Base-by-base conservation (phyloP, 306 rosid species). In the Fragaria iinumae region DNA sequence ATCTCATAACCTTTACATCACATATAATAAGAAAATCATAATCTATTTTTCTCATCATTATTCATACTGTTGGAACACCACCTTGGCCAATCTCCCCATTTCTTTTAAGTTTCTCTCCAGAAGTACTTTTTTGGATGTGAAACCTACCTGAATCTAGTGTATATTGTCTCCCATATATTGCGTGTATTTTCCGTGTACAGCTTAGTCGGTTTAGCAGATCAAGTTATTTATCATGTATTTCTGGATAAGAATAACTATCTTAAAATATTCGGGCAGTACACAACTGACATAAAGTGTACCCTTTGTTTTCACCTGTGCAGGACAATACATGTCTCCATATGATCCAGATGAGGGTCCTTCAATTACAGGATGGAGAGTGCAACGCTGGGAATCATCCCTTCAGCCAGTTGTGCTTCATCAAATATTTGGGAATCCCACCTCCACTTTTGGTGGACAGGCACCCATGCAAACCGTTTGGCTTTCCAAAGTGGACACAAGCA, bases 311-410 rank as follows among this genome's bases (percentile, higher is more conserved):
- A 73, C 67, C 18, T 79, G 36, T 87, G 77, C 97, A 95, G 99
- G 99, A 66, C 99, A 95, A 78, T 95, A 95, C 86, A 95, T 95
- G 99, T 95, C 99, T 70, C 99, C 99, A 34, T 95, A 90, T 83
- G 99, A 95, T 87, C 99, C 99, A 11, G 99, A 95, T 78, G 99
- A 95, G 84, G 99, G 99, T 48, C 99, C 99, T 60, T 91, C 99
- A 69, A 85, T 95, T 71, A 90, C 99, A 10, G 99, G 99, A 70
- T 95, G 99, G 99, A 92, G 99, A 83, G 99, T 95, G 81, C 99
- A 95, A 80, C 99, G 99, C n/a, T 95, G 99, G 99, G 98, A 92
- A 86, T 95, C 99, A 57, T 92, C 99, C 60, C 88, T 92, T 78
- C 92, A 92, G 76, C 90, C 88, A 34, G 99, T 95, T 60, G 99